These are phyloP conservation scores for Xylariomycetidae sp. DNA, from an alignment of 2,329 filamentous ascomycete species.

Conservation along the genomic window DNA sequence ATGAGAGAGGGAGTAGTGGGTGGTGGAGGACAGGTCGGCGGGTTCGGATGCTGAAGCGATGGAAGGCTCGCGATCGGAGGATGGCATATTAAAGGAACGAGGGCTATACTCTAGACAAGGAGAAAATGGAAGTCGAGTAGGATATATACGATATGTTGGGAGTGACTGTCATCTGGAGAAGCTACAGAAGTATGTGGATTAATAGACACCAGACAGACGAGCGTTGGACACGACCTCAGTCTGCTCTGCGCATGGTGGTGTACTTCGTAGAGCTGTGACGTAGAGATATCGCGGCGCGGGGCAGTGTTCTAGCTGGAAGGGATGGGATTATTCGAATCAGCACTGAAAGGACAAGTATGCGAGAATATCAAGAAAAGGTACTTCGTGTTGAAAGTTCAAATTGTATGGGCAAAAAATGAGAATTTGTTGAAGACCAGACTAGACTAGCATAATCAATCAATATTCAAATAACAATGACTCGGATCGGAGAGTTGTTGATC, in stretches of 20 bases:
- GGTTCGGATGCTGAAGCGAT: conserved; percentile 36
- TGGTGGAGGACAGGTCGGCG: conserved; percentile 38
- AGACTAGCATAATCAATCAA: too few relatives aligned
- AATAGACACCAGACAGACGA: neutral
- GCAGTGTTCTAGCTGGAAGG: too few relatives aligned
- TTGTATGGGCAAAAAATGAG: too few relatives aligned
- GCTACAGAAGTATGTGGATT: neutral
- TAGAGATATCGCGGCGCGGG: neutral
- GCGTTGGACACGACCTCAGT: neutral
- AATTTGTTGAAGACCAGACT: too few relatives aligned
- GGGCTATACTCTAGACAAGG: neutral
- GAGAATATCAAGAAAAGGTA: too few relatives aligned
- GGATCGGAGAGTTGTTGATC: too few relatives aligned
- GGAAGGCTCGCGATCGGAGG: conserved; percentile 22
- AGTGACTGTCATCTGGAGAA: too few relatives aligned
- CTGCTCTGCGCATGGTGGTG: neutral
- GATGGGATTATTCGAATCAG: too few relatives aligned
- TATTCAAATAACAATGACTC: too few relatives aligned
- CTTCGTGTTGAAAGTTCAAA: too few relatives aligned
- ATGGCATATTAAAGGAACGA: conserved; percentile 19
- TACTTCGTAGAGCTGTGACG: neutral
- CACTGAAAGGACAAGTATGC: too few relatives aligned
- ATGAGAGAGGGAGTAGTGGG: conserved; percentile 55
- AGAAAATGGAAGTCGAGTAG: conserved; percentile 1
- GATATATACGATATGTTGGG: too few relatives aligned